These are phyloP conservation scores for Cardiosporidium cionae DNA, from an alignment of 169 alveolate genomes.

Conservation along the genomic window DNA sequence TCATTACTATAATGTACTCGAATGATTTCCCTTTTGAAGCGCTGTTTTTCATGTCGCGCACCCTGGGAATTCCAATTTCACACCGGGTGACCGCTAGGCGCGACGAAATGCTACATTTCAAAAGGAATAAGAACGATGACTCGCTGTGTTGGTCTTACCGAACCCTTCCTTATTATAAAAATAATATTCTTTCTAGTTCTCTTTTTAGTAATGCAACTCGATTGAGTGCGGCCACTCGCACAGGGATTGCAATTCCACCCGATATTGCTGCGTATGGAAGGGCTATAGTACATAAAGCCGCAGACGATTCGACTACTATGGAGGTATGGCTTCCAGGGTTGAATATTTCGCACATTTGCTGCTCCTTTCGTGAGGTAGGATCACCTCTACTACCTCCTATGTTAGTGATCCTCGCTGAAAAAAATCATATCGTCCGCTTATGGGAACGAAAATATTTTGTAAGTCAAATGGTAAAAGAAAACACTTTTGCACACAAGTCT, in stretches of 20 bases:
- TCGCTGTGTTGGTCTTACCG: no score
- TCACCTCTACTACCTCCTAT: background rate
- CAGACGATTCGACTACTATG: background rate
- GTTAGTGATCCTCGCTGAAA: background rate
- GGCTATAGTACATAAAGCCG: background rate
- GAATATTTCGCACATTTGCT: background rate
- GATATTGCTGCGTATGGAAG: background rate
- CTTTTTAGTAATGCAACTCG: no score
- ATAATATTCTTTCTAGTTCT: no score
- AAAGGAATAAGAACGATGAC: no score
- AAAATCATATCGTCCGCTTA: background rate
- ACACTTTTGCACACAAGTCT: no score
- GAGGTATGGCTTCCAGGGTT: background rate
- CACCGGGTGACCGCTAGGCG: no score
- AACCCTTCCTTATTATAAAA: no score
- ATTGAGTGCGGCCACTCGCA: background rate
- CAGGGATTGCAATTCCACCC: background rate
- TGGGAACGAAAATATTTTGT: background rate
- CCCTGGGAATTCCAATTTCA: no score
- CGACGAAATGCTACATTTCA: no score
- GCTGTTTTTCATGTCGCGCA: no score
- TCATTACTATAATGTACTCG: no score
- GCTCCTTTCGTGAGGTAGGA: background rate
- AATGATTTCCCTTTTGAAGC: no score
- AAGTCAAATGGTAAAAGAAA: background rate